Base-by-base conservation (phyloP, 345 rosid genomes). In the Camelina laxa region DNA sequence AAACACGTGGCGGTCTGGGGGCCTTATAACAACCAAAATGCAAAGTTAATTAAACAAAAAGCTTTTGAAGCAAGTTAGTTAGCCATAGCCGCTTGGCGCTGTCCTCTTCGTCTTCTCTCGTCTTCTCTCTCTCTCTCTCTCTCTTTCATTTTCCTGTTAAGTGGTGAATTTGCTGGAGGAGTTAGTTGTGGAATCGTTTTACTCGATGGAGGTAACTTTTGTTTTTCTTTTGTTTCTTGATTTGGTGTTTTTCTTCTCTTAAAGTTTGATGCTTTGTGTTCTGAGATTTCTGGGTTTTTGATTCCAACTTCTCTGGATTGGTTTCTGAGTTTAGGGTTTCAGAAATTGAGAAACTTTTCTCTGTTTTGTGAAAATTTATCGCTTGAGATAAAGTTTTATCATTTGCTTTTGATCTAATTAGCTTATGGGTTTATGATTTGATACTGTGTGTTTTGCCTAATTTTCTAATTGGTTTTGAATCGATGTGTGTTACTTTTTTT, bases 41-140 rank as follows among this genome's bases (percentile, higher is more conserved):
- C 14, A 31, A 67, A 1, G 20, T 17, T 36, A 60, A 58, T 5
- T 8, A 42, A 33, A 6, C 9, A 42, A 70, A 60, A 77, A 41
- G 61, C 72, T 27, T 39, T 55, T 30, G 67, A 65, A 66, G 42
- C 63, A 70, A 77, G 68, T 58, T 65, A 77, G 68, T 58, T 65
- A 42, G 76, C 73, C 80, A 77, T 65, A 71, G 77, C 76, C 76
- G 77, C 81, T 71, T 71, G 72, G 76, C 68, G 16, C 57, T 77
- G 76, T 77, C 72, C 22, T 71, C 75, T 64, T 61, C 62, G 24
- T 27, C 79, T 49, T 69, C 69, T 1, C 30, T 27, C 30, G 5
- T 38, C 71, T 47, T 19, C 24, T 9, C 4, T 38, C 71, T 45
- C 9, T 13, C 3, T 19, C 54, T 19, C 27, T 6, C 19, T 48